Evolutionary conservation across 2,329 filamentous ascomycete species (phyloP).

Genomic region (Talaromyces sp.): DNA sequence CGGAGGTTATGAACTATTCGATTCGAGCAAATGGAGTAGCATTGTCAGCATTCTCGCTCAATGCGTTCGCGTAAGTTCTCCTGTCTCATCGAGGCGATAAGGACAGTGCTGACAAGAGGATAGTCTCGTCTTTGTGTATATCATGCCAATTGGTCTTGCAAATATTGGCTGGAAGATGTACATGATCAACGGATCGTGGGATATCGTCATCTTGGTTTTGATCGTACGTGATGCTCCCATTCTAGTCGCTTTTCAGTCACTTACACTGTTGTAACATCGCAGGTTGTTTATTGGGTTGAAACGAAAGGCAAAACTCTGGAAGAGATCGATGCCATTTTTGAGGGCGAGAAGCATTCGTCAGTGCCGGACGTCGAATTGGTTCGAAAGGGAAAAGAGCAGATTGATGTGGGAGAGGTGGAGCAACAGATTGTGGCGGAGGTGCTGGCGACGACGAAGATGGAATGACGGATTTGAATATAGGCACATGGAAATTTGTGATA

Average conservation of each 20-base stretch:
- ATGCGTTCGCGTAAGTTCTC: slow-evolving; percentile 21
- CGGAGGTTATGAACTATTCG: slow-evolving; percentile 48
- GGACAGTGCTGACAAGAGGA: background rate
- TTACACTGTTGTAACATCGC: background rate
- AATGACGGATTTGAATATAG: background rate
- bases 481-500: background rate
- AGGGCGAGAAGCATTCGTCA: slow-evolving; percentile 15
- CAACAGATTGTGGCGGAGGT: slow-evolving; percentile 12
- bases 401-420: slow-evolving; percentile 12
- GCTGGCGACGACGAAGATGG: background rate
- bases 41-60: slow-evolving; percentile 28
- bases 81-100: background rate
- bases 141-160: slow-evolving; percentile 41
- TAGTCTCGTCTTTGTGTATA: slow-evolving; percentile 36
- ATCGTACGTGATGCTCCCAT: slow-evolving; percentile 28
- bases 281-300: slow-evolving; percentile 20
- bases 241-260: background rate
- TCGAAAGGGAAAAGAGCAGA: slow-evolving; percentile 9
- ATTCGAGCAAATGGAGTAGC: slow-evolving; percentile 47
- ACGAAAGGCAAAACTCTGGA: slow-evolving; percentile 30
- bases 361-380: slow-evolving; percentile 14
- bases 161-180: slow-evolving; percentile 46
- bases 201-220: slow-evolving; percentile 30
- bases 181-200: slow-evolving; percentile 45
- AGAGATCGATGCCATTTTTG: slow-evolving; percentile 29